phyloP scores from a whole-genome alignment of 331 rosid genomes.

The Arachis monticola region DNA sequence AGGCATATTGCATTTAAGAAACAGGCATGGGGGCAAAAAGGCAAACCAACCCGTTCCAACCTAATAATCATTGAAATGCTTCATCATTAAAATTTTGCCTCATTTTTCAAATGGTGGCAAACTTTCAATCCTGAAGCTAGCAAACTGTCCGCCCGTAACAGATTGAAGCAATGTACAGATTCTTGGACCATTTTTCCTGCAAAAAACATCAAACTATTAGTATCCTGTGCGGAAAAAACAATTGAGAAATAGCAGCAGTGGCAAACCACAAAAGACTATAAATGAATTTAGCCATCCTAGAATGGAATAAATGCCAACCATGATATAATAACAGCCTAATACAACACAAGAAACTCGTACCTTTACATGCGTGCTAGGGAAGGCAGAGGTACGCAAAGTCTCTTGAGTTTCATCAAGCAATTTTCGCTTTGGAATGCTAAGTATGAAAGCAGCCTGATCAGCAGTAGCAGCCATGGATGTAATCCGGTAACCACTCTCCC shows the following conservation, averaged over 20 bases:
- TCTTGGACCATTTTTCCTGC: slow-evolving; percentile 96
- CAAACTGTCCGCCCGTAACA: slow-evolving; percentile 94
- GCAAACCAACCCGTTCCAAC: slow-evolving; percentile 40
- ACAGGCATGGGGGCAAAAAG: slow-evolving; percentile 36
- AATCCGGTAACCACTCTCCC: slow-evolving; percentile 90
- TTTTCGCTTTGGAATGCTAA: slow-evolving; percentile 93
- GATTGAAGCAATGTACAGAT: slow-evolving; percentile 92
- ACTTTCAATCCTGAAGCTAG: slow-evolving; percentile 51
- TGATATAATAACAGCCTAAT: neutral
- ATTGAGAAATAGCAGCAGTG: neutral
- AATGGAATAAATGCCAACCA: too few species aligned
- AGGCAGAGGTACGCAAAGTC: slow-evolving; percentile 91
- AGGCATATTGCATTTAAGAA: slow-evolving; percentile 18
- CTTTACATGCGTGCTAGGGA: slow-evolving; percentile 97
- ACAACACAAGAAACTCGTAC: slow-evolving; percentile 46
- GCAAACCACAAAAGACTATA: slow-evolving; percentile 12
- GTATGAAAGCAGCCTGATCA: slow-evolving; percentile 95
- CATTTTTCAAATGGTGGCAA: slow-evolving; percentile 33
- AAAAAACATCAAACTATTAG: slow-evolving; percentile 37
- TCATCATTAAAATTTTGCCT: slow-evolving; percentile 33
- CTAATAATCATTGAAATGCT: slow-evolving; percentile 33
- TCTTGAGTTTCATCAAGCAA: slow-evolving; percentile 88
- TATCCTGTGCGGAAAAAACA: slow-evolving; percentile 1
- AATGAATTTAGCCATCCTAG: neutral
- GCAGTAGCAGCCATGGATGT: slow-evolving; percentile 94